These are phyloP conservation scores for Eucalyptus regnans DNA, from an alignment of 345 rosid genomes.

Conservation along the genomic window DNA sequence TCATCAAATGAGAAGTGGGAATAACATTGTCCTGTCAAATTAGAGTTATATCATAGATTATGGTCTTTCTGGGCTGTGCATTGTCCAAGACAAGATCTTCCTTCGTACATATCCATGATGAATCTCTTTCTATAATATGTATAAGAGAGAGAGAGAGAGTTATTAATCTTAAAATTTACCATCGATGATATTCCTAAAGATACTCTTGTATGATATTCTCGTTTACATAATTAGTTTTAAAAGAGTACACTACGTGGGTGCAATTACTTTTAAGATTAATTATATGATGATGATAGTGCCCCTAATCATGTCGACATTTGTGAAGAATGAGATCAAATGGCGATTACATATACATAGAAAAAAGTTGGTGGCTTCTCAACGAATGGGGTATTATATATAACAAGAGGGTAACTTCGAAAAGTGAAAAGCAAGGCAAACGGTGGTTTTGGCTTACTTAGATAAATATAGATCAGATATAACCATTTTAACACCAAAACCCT, in stretches of 20 bases:
- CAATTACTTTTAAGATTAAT: background rate
- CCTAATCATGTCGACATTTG: background rate
- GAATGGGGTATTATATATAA: background rate
- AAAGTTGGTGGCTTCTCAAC: background rate
- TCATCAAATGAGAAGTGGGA: background rate
- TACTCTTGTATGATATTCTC: background rate
- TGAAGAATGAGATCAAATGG: background rate
- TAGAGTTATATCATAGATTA: background rate
- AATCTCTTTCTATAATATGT: background rate
- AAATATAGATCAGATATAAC: background rate
- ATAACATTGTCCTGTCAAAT: background rate
- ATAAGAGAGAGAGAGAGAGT: too few relatives aligned
- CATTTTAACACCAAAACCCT: background rate
- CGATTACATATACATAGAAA: background rate
- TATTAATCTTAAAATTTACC: background rate
- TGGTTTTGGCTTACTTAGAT: background rate
- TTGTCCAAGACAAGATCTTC: background rate
- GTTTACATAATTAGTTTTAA: background rate
- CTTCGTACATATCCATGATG: background rate
- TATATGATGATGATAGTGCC: background rate
- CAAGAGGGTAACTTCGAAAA: background rate
- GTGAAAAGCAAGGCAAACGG: background rate
- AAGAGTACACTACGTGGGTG: accelerated
- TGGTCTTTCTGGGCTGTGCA: background rate
- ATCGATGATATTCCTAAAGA: background rate